Percentiles rank a stretch among this genome's conserved stretches.
These are phyloP conservation scores for Gynandropsis gynandra DNA, from an alignment of 345 rosid species.

Conservation along the genomic window DNA sequence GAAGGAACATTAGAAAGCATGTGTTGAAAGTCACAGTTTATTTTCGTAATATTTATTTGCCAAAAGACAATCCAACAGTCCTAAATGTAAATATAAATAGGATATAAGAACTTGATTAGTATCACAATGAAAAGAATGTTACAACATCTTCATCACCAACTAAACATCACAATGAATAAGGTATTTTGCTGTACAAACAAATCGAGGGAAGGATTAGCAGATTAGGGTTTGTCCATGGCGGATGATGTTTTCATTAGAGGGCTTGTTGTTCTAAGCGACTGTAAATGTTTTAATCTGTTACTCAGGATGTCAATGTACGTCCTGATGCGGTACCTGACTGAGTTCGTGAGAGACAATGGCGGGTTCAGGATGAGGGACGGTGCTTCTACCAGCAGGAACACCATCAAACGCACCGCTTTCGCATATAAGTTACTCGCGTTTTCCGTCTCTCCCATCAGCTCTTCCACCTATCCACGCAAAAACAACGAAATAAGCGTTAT, in stretches of 20 bases:
- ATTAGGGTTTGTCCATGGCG: too few species aligned
- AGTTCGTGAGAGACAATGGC: constrained; percentile 81
- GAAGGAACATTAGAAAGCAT: too few species aligned
- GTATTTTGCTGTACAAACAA: constrained; percentile 46
- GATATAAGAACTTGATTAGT: neutral
- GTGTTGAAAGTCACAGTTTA: too few species aligned
- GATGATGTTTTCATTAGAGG: constrained; percentile 42
- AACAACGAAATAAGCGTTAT: neutral
- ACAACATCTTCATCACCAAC: constrained; percentile 33
- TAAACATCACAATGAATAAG: constrained; percentile 19
- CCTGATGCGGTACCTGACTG: constrained; percentile 59
- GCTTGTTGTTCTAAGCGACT: constrained; percentile 46
- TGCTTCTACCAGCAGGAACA: constrained; percentile 85
- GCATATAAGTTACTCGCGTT: constrained; percentile 55
- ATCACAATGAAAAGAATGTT: constrained; percentile 23
- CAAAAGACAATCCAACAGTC: too few species aligned
- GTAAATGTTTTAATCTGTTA: constrained; percentile 50
- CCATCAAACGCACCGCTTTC: constrained; percentile 61
- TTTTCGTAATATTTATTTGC: too few species aligned
- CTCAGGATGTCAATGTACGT: constrained; percentile 65
- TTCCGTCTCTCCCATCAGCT: constrained; percentile 62
- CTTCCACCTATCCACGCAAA: constrained; percentile 51
- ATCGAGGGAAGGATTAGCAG: too few species aligned
- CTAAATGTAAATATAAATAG: neutral
- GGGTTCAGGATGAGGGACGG: constrained; percentile 82